Conservation (phyloP, 2,329 filamentous ascomycete species). For the Chrysoporthe puriensis region DNA sequence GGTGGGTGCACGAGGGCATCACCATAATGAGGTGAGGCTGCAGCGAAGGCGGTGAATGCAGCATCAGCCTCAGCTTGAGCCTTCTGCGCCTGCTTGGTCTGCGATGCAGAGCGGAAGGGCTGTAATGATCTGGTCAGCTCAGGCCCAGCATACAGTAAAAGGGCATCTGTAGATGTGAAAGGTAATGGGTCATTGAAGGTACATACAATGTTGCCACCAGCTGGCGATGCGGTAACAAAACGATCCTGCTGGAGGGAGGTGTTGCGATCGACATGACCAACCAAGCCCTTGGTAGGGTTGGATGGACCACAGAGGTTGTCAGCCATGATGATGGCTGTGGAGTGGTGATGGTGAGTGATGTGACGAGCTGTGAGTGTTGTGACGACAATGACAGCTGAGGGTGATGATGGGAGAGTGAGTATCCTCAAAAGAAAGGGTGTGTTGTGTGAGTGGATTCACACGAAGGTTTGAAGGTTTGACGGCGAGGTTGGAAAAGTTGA, state of each 20-base stretch:
- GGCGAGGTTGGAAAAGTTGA: background rate
- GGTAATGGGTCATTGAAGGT: background rate
- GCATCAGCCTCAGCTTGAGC: slow-evolving; percentile 23
- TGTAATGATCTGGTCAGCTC: slow-evolving; percentile 19
- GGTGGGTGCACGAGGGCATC: background rate
- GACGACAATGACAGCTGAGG: background rate
- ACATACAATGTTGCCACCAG: slow-evolving; percentile 14
- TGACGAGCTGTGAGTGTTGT: background rate
- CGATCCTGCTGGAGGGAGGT: slow-evolving; percentile 75
- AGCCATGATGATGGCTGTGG: slow-evolving; percentile 39
- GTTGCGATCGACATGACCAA: slow-evolving; percentile 70
- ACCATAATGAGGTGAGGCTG: slow-evolving; percentile 3
- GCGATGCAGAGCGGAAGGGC: slow-evolving; percentile 31
- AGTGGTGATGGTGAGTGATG: background rate
- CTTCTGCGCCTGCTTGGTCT: slow-evolving; percentile 17
- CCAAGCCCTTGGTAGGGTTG: slow-evolving; percentile 73
- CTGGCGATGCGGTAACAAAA: slow-evolving; percentile 39
- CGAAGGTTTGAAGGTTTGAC: background rate
- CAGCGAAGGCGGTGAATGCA: slow-evolving; percentile 21
- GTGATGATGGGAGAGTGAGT: background rate
- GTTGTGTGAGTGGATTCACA: background rate
- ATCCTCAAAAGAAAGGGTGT: background rate
- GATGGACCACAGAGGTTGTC: slow-evolving; percentile 70
- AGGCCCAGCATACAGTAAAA: background rate
- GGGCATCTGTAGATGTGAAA: background rate